Conservation (phyloP, 1,284 basidiomycete genomes). For the Microbotryum saponariae region DNA sequence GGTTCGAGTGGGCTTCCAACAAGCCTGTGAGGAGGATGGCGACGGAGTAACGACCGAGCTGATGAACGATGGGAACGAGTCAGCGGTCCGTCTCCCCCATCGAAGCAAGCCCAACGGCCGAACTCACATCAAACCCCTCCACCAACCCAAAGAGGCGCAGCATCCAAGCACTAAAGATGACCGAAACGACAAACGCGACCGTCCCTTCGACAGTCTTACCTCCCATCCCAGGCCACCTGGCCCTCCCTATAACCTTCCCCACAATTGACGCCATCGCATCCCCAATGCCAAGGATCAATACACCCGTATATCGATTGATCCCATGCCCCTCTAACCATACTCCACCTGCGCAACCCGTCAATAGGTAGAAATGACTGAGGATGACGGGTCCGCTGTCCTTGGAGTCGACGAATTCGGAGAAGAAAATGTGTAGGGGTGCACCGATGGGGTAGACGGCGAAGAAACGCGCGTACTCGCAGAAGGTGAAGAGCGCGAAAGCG, state of each 20-base stretch:
- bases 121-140: constrained; percentile 64
- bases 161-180: constrained; percentile 60
- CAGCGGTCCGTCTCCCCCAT: background rate
- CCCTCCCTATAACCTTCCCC: constrained; percentile 69
- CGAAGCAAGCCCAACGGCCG: background rate
- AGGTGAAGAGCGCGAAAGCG: constrained; percentile 88
- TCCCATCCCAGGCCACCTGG: constrained; percentile 67
- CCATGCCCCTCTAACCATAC: constrained; percentile 90
- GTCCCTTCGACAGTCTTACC: constrained; percentile 92
- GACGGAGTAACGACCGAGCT: constrained; percentile 37
- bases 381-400: constrained; percentile 96
- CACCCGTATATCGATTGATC: constrained; percentile 77
- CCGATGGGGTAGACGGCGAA: constrained; percentile 97
- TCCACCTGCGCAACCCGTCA: constrained; percentile 87
- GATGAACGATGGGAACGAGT: constrained; percentile 4
- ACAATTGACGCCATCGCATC: constrained; percentile 91
- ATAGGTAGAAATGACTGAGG: constrained; percentile 90
- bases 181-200: constrained; percentile 66
- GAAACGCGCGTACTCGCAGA: constrained; percentile 91
- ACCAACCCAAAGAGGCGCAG: constrained; percentile 63
- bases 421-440: constrained; percentile 86
- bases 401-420: constrained; percentile 93
- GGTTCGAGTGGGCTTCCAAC: constrained; percentile 78
- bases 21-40: constrained; percentile 59
- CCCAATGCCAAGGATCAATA: constrained; percentile 81